Conservation (phyloP, 2,329 filamentous ascomycete species). For the Ophiostoma angusticollis region DNA sequence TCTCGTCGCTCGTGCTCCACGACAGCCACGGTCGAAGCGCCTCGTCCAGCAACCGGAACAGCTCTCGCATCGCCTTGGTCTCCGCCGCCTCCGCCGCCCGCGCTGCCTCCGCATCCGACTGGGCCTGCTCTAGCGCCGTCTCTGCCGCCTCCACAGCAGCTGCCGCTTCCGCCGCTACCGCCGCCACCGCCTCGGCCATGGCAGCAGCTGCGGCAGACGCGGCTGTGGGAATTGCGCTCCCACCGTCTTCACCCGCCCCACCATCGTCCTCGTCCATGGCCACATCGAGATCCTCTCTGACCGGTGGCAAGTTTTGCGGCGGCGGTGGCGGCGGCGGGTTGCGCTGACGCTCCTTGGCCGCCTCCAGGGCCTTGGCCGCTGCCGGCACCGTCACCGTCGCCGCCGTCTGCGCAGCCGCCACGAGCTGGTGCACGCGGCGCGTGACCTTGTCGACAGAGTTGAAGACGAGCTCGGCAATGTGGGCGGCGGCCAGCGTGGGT, state of each 20-base stretch:
- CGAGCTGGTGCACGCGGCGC: slow-evolving; percentile 69
- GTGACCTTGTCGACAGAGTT: slow-evolving; percentile 87
- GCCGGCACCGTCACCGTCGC: slow-evolving; percentile 21
- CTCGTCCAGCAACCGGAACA: slow-evolving; percentile 75
- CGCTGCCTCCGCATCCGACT: slow-evolving; percentile 21
- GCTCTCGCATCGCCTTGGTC: slow-evolving; percentile 57
- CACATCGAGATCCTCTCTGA: slow-evolving; percentile 20
- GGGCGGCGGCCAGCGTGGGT: slow-evolving; percentile 54
- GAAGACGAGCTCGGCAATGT: slow-evolving; percentile 81
- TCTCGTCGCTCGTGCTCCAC: too few relatives aligned
- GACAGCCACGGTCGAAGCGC: slow-evolving; percentile 57
- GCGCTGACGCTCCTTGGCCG: slow-evolving; percentile 31
- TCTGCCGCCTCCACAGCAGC: slow-evolving; percentile 11
- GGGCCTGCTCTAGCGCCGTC: slow-evolving; percentile 21
- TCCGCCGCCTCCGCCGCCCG: slow-evolving; percentile 59
- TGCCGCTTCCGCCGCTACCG: slow-evolving; percentile 11
- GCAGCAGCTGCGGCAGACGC: slow-evolving; percentile 31
- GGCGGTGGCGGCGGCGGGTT: slow-evolving; percentile 7
- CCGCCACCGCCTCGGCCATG: slow-evolving; percentile 25
- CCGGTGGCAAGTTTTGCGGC: neutral
- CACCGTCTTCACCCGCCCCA: too few relatives aligned
- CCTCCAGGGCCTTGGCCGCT: slow-evolving; percentile 14
- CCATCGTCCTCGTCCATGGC: slow-evolving; percentile 22
- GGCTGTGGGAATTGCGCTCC: slow-evolving; percentile 2
- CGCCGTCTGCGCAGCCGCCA: slow-evolving; percentile 25